Conservation (phyloP, 768 basidiomycete genomes). For the Lentinula lateritia region DNA sequence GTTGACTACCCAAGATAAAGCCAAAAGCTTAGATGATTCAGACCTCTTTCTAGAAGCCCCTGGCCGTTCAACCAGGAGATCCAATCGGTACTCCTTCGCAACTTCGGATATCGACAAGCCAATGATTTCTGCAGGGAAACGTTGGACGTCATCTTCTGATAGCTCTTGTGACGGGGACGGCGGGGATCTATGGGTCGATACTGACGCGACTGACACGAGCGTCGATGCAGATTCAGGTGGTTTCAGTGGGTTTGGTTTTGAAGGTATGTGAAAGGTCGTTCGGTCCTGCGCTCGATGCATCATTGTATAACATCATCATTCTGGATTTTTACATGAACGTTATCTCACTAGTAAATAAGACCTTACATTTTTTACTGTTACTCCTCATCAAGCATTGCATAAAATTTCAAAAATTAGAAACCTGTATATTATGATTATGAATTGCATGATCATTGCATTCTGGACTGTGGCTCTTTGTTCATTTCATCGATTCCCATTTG, state of each 20-base stretch:
- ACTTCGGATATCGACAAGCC: neutral
- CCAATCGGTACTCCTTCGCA: neutral
- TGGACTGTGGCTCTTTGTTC: neutral
- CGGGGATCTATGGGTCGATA: conserved; percentile 5
- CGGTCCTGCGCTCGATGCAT: too few relatives aligned
- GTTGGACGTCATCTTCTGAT: neutral
- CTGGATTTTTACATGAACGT: too few relatives aligned
- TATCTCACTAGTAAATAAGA: neutral
- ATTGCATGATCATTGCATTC: neutral
- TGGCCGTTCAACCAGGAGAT: neutral
- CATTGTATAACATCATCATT: too few relatives aligned
- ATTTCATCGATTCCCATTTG: neutral
- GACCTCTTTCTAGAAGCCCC: neutral
- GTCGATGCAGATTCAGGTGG: neutral
- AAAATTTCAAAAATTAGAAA: neutral
- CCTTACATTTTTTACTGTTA: neutral
- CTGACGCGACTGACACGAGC: conserved; percentile 7
- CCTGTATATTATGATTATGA: neutral
- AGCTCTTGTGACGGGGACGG: neutral
- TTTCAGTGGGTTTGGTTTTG: neutral
- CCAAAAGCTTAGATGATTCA: neutral
- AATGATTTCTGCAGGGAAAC: neutral
- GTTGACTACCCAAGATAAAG: neutral
- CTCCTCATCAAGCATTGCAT: neutral
- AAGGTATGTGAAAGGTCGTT: neutral